Evolutionary conservation across 768 basidiomycete species (phyloP).

Genomic region (Nidula microcarpa): DNA sequence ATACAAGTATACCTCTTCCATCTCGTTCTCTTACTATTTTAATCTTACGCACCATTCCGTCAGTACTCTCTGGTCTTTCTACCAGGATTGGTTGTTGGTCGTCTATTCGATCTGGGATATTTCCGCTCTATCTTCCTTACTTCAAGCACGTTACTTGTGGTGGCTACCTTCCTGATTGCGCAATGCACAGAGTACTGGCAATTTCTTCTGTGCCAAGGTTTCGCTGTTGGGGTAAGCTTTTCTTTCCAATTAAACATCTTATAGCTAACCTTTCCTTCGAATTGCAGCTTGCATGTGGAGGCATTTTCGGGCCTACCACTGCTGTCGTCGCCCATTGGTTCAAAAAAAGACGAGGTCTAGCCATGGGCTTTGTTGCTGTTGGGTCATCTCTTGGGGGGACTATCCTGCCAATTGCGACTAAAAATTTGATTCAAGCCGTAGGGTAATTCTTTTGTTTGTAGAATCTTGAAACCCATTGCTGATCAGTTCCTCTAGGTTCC

Average conservation of each 20-base stretch:
- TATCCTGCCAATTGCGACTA: slow-evolving; percentile 59
- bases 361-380: slow-evolving; percentile 60
- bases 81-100: slow-evolving; percentile 60
- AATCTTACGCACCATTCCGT: background rate
- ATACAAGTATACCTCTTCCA: slow-evolving; percentile 43
- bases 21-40: background rate
- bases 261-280: background rate
- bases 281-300: slow-evolving; percentile 43
- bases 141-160: slow-evolving; percentile 48
- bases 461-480: background rate
- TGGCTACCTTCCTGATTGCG: slow-evolving; percentile 61
- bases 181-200: slow-evolving; percentile 78
- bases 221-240: slow-evolving; percentile 55
- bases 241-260: background rate
- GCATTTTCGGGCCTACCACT: slow-evolving; percentile 60
- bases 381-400: slow-evolving; percentile 72
- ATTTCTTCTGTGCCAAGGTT: slow-evolving; percentile 71
- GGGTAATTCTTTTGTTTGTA: slow-evolving; percentile 24
- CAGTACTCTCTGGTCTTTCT: slow-evolving; percentile 64
- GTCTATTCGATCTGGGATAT: slow-evolving; percentile 72
- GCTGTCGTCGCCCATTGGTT: slow-evolving; percentile 75
- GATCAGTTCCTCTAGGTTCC: slow-evolving; percentile 43
- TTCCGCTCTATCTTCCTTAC: slow-evolving; percentile 47
- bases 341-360: slow-evolving; percentile 52
- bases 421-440: slow-evolving; percentile 46